These are phyloP conservation scores for Pseudoperonospora humuli DNA, from an alignment of 352 stramenopile genomes.

Conservation along the genomic window DNA sequence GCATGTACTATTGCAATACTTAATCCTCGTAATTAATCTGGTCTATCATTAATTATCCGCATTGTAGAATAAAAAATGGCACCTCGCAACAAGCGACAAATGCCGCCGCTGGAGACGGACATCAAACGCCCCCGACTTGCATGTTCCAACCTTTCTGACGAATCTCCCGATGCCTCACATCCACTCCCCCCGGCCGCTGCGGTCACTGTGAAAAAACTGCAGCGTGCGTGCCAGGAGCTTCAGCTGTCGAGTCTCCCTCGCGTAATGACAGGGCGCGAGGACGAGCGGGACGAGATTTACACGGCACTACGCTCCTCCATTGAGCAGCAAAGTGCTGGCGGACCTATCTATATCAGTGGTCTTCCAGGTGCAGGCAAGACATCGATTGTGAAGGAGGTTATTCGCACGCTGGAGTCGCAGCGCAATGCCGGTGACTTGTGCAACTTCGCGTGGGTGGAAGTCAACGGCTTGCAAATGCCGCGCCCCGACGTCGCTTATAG, in stretches of 20 bases:
- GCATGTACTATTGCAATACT: no score
- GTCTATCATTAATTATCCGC: no score
- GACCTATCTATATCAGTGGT: slow-evolving; percentile 64
- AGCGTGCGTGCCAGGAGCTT: slow-evolving; percentile 48
- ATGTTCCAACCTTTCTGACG: neutral
- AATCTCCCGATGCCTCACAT: neutral
- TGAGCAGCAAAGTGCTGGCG: slow-evolving; percentile 36
- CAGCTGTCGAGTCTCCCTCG: slow-evolving; percentile 51
- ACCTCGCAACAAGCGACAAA: slow-evolving; percentile 9
- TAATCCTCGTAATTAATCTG: no score
- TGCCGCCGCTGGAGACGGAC: no score
- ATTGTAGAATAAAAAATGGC: no score
- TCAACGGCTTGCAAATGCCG: slow-evolving; percentile 65
- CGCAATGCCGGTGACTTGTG: slow-evolving; percentile 25
- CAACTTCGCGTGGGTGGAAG: slow-evolving; percentile 52
- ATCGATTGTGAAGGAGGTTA: slow-evolving; percentile 62
- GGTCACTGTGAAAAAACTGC: slow-evolving; percentile 30
- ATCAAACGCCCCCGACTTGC: slow-evolving; percentile 8
- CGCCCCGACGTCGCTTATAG: slow-evolving; percentile 59
- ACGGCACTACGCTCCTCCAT: slow-evolving; percentile 44
- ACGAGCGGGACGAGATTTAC: slow-evolving; percentile 55
- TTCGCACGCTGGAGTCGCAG: slow-evolving; percentile 37
- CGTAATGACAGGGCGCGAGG: slow-evolving; percentile 48
- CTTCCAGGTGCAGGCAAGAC: slow-evolving; percentile 64
- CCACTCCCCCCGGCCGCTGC: neutral